Conservation (phyloP, 768 basidiomycete species). For the Paxillus involutus region DNA sequence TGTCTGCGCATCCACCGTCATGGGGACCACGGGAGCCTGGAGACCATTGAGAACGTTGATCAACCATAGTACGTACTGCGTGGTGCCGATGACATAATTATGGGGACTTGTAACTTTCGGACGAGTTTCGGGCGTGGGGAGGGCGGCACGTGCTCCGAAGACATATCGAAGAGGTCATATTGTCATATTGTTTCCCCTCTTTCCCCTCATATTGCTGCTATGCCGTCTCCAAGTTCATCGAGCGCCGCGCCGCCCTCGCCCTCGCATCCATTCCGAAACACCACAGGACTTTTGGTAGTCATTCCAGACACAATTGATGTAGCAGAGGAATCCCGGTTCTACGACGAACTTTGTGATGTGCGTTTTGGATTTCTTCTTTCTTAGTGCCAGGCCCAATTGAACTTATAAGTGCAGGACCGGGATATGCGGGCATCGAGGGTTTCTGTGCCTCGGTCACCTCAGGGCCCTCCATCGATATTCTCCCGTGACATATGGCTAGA, state of each 20-base stretch:
- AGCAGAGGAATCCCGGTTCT: conserved; percentile 65
- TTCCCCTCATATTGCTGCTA: background rate
- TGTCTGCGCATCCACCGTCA: too few species aligned
- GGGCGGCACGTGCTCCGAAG: too few species aligned
- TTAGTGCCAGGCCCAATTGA: background rate
- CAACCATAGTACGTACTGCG: too few species aligned
- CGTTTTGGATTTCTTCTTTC: background rate
- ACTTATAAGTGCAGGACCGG: conserved; percentile 1
- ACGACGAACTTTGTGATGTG: conserved; percentile 62
- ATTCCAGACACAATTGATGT: conserved; percentile 60
- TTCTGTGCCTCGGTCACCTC: conserved; percentile 21
- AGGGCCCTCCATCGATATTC: conserved; percentile 52
- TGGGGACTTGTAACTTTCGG: too few species aligned
- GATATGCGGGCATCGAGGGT: conserved; percentile 24
- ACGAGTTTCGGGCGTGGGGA: too few species aligned
- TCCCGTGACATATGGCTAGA: conserved; percentile 71
- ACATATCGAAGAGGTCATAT: too few species aligned
- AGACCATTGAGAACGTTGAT: too few species aligned
- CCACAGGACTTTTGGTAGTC: conserved; percentile 50
- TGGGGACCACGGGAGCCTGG: too few species aligned
- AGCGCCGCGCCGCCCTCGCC: conserved; percentile 8
- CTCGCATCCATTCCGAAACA: conserved; percentile 46
- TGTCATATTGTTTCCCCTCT: background rate
- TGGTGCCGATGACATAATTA: too few species aligned
- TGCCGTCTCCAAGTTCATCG: conserved; percentile 11